phyloP scores from a whole-genome alignment of 495 filamentous ascomycete genomes.

The Bacidia gigantensis region DNA sequence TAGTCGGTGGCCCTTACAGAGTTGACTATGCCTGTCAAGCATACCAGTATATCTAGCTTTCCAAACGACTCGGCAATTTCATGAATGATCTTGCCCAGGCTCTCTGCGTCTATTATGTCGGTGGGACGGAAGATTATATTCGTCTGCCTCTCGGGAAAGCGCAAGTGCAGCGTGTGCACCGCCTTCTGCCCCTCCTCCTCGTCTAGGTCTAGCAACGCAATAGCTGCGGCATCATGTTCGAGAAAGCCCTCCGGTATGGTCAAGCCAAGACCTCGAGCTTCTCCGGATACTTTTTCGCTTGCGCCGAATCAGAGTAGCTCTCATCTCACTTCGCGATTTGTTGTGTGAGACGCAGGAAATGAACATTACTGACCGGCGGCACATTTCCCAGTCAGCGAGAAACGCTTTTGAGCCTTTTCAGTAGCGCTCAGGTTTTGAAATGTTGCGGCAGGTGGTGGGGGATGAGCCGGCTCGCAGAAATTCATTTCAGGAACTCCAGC shows the following conservation, averaged over 20 bases:
- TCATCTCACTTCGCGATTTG: not conserved
- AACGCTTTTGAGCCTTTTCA: not conserved
- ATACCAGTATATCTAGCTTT: not conserved
- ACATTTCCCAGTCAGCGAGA: not conserved
- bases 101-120: not conserved
- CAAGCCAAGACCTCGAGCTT: not conserved
- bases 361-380: not conserved
- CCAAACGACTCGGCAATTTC: not conserved
- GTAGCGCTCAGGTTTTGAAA: not conserved
- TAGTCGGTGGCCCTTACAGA: not conserved
- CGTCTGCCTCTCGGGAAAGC: not conserved
- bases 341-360: not conserved
- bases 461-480: not conserved
- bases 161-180: not conserved
- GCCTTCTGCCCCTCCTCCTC: not conserved
- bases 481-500: not conserved
- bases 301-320: not conserved
- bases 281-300: not conserved
- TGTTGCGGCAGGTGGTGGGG: not conserved
- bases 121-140: not conserved
- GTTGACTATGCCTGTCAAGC: not conserved
- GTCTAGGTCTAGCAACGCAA: not conserved
- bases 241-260: not conserved
- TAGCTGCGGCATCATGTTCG: not conserved
- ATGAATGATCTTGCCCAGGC: not conserved